Evolutionary conservation across 345 rosid genomes (phyloP), one percentile per base, ranked within the genome.

Genomic region (Pelargonium nanum): DNA sequence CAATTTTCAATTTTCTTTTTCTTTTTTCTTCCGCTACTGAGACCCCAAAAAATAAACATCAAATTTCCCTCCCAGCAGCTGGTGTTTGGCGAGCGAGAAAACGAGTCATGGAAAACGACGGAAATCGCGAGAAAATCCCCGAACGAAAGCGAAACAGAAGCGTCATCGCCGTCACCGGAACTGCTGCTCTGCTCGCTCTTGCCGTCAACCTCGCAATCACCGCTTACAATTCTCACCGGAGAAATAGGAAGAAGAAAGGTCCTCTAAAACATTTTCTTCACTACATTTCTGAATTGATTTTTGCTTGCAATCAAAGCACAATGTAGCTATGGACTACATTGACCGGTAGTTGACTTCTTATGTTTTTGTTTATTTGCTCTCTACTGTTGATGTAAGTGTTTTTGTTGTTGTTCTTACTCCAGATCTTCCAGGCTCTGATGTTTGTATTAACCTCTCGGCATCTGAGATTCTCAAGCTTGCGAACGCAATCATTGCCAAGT

Each of bases 351-450:
- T 34, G 26, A 13, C 58, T 75, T 61, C 26, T 2, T 10, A 15
- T 20, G 12, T 24, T 24, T n/a, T 19, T 34, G 19, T 60, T 12
- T 16, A 22, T 55, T 4, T 23, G 26, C 8, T 20, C 52, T 48
- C 0, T n/a, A 21, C 5, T 15, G 8, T 19, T 54, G 12, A 54
- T 54, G 25, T 4, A 54, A 22, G 57, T 22, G 26, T 50, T 44
- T 48, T 23, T 53, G 55, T 51, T 21, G 56, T 26, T 63, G 19
- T 45, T 22, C 34, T 23, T 58, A 24, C 66, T 70, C 57, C 66
- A 92, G 99, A 81, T 80, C 93, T 85, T 64, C 80, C 66, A 19
- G 89, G 97, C 13, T 87, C 84, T 17, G 66, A 63, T 60, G 85
- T 87, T 68, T 79, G 83, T 24, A 73, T 83, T 53, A 76, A 78